phyloP scores from a whole-genome alignment of 2,329 filamentous ascomycete species.

The Periconia digitata region DNA sequence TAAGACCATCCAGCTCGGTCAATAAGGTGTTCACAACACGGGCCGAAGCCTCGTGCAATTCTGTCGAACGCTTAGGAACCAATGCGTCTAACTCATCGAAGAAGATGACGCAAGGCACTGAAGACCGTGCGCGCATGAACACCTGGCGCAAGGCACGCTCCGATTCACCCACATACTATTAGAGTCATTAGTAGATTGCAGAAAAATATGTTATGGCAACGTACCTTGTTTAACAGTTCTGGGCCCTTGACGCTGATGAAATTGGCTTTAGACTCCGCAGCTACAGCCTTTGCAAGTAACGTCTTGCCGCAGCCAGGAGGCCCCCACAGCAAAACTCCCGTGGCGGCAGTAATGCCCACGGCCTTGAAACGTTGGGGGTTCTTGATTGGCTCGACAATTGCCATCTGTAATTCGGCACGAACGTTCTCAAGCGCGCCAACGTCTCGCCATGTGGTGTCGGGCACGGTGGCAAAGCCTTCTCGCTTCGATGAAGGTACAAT shows the following conservation, averaged over 20 bases:
- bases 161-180: conserved; percentile 83
- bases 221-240: conserved; percentile 84
- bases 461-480: conserved; percentile 93
- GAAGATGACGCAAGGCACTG: conserved; percentile 91
- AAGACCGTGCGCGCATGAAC: conserved; percentile 83
- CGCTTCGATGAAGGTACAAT: conserved; percentile 82
- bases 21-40: conserved; percentile 94
- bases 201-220: conserved; percentile 6
- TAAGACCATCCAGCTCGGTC: conserved; percentile 88
- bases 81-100: conserved; percentile 97
- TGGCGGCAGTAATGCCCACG: conserved; percentile 77
- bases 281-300: conserved; percentile 90
- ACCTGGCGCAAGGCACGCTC: conserved; percentile 91
- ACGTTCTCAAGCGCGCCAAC: conserved; percentile 83
- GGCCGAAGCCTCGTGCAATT: conserved; percentile 76
- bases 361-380: conserved; percentile 74
- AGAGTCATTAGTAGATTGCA: conserved; percentile 3
- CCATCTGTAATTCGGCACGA: conserved; percentile 77
- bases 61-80: conserved; percentile 78
- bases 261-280: conserved; percentile 92
- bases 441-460: conserved; percentile 88
- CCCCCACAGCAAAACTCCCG: conserved; percentile 92
- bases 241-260: conserved; percentile 98
- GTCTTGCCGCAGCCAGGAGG: conserved; percentile 97
- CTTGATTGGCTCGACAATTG: conserved; percentile 88